Base-by-base conservation (phyloP, 805 yeast species). In the Myxozyma geophila region DNA sequence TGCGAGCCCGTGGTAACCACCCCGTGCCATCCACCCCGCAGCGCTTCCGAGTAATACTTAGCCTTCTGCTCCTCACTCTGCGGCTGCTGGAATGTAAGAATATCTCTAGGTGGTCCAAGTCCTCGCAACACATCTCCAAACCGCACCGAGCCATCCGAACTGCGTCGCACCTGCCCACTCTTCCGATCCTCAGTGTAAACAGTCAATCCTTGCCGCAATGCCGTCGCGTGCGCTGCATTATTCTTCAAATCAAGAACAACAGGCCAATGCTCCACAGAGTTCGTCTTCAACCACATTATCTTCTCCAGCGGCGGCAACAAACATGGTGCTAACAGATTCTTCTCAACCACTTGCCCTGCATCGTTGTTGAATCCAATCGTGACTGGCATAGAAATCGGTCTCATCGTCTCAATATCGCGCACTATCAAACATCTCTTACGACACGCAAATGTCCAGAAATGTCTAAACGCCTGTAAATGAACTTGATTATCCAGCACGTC, bases 401-500 rank as follows among this genome's bases (percentile, higher is more conserved):
- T 68, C 79, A 79, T 83, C 0, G 87, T 82, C 21, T 82, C 83
- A 8, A 88, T 85, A 72, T 92, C 91, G 61, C 95, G 80, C 0
- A 88, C 81, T 4, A 89, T 82, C n/a, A 95, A 76, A 73, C 97
- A 91, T 62, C 97, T 78, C 1, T 88, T 88, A 68, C 87, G 92
- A 4, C 88, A 87, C 0, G 96, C 84, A 64, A 95, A 76, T 0
- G 92, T 88, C 98, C 98, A 95, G 67, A 95, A 87, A 74, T 92
- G 96, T 48, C 96, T 80, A 43, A 92, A 77, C 1, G 96, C 97
- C 74, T 91, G 96, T 58, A 93, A 74, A 72, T 89, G 91, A 21
- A 88, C 84, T 57, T 83, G 85, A 50, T 80, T 78, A n/a, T 77
- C 78, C 15, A 73, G 73, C 36, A 69, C 67, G 10, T 65, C 64